Evolutionary conservation across 1,284 basidiomycete genomes (phyloP), one percentile per base, ranked within the genome.

Genomic region (Heterobasidion parviporum): DNA sequence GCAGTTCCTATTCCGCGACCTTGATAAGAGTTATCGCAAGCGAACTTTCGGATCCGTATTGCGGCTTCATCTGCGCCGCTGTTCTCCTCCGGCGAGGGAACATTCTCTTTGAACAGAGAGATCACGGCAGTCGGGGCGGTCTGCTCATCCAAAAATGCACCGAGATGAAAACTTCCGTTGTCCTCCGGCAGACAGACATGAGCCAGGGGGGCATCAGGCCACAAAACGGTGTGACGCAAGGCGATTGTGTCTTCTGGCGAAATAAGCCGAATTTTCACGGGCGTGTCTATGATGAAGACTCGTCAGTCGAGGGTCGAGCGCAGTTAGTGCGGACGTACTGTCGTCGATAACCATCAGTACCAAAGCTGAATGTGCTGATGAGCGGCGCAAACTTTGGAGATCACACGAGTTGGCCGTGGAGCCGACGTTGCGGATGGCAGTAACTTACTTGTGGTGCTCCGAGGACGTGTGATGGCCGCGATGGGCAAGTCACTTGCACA

Each of bases 31-130:
- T 72, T 69, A 47, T 75, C 70, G 63, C 79, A 85, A 12, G 82
- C 78, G 64, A 85, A 83, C 64, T 84, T 84, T 57, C 81, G 72
- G 66, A 84, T 83, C n/a, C 80, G 75, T 32, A 74, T 74, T 2
- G 72, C 64, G 34, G 49, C 10, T 18, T 12, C 43, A 36, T 16
- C 41, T 44, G 43, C 18, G n/a, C 34, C n/a, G 16, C 8, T n/a
- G n/a, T 32, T 26, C 8, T 38, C 18, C 15, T 55, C 35, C 54
- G 55, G 33, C 26, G 53, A 47, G 45, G 58, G 58, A 26, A 75
- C 59, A 41, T 71, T 59, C 56, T 81, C 77, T 51, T 70, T 62
- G 67, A 84, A 83, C 18, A 84, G 63, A 16, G 81, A 85, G 56
- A 83, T 77, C 50, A 82, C 77, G 41, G 78, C 76, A 48, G 79